A percentile compares a stretch with the other conserved stretches of the same genome.
phyloP scores from a whole-genome alignment of 164 flowering plant genomes.

The Nymphaea colorata region DNA sequence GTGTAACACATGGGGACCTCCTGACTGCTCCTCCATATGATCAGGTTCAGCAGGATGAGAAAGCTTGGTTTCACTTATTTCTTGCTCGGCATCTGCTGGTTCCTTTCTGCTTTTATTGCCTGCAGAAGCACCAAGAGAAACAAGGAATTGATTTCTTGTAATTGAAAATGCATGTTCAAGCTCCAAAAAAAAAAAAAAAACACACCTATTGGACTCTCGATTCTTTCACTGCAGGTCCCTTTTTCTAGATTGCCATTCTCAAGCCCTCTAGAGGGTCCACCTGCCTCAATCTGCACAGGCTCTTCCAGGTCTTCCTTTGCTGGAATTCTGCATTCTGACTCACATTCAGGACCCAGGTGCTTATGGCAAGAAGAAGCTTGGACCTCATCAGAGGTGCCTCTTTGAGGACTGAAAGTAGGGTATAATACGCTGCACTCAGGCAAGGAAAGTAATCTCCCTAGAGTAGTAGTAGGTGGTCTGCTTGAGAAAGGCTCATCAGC shows the following conservation, averaged over 20 bases:
- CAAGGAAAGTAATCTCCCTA: slow-evolving; percentile 59
- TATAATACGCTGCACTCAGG: slow-evolving; percentile 42
- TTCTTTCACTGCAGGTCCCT: background rate
- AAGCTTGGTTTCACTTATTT: background rate
- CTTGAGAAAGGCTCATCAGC: slow-evolving; percentile 19
- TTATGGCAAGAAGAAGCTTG: background rate
- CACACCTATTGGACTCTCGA: background rate
- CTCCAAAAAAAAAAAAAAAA: background rate
- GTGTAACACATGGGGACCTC: background rate
- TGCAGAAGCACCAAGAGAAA: background rate
- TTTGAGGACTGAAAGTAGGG: slow-evolving; percentile 43
- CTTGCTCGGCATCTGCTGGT: background rate
- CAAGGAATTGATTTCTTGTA: background rate
- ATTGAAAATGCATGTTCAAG: too few relatives aligned
- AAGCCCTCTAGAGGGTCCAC: background rate
- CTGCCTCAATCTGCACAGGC: background rate
- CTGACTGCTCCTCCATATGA: background rate
- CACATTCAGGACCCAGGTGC: background rate
- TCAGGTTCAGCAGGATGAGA: background rate
- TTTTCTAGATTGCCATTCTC: background rate
- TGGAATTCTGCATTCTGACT: background rate
- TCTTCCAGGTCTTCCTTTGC: background rate
- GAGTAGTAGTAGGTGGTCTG: slow-evolving; percentile 28
- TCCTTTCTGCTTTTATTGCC: background rate
- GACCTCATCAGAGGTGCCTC: background rate